Base-by-base conservation (phyloP, 2,329 filamentous ascomycete species). In the Podosphaera aphanis region DNA sequence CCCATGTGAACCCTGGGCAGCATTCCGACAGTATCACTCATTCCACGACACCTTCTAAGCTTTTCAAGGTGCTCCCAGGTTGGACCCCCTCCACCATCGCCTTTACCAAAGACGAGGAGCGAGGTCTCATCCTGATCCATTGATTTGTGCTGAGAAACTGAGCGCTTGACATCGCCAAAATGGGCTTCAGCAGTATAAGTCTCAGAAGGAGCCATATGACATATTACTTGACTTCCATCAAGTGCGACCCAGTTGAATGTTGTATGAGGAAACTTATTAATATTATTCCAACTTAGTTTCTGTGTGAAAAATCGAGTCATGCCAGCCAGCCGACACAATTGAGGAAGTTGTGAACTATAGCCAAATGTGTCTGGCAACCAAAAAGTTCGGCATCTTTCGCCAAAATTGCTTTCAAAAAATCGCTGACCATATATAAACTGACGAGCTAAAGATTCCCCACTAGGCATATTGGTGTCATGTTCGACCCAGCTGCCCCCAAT, bases 281-380 rank as follows among this genome's bases (percentile, higher is more conserved):
- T 95, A 61, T 95, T 95, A 67, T 95, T 95, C 90, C 90, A 98
- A 67, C 88, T 95, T 49, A 98, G 69, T 66, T 98, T 98, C 62
- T 98, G 90, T 0, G 90, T 98, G 57, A 98, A 80, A 67, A 98
- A 98, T 29, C 88, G 76, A 48, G 74, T 82, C 90, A 98, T 95
- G 18, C 85, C 88, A n/a, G 90, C 82, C 23, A 94, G 67, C 2
- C 88, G 80, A 59, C 85, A 95, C 37, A 98, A 68, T 59, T 98
- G 90, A 11, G 90, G 90, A 37, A 98, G 71, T 62, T 98, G 90
- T 43, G 80, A 81, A 0, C 86, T 94, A 64, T 98, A 98, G 13
- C 90, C 90, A 64, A 98, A 98, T 0, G 90, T 98, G 61, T 98
- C 90, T 0, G 90, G 90, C 5, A 98, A 71, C 90, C 90, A 98